phyloP scores from a whole-genome alignment of 2,329 filamentous ascomycete species.

The Penicillium oxalicum region DNA sequence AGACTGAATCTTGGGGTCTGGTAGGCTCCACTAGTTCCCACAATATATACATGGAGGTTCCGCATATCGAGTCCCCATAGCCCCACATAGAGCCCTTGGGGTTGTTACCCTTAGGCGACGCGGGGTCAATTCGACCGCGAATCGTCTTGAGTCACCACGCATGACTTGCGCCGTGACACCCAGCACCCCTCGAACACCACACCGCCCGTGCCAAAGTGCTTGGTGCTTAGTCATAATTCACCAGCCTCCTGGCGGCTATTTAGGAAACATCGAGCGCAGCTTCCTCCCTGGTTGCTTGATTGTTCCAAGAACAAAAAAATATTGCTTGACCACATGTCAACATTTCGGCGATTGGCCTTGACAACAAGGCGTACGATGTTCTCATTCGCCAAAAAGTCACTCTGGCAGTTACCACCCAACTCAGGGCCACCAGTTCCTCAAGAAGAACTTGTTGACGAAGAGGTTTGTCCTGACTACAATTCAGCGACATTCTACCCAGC shows the following conservation, averaged over 20 bases:
- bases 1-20: no score
- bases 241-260: neutral
- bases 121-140: no score
- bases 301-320: neutral
- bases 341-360: conserved; percentile 5
- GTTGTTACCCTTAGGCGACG: no score
- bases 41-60: no score
- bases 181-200: no score
- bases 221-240: no score
- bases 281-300: neutral
- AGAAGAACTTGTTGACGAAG: conserved; percentile 34
- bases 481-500: conserved; percentile 37
- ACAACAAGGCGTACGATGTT: conserved; percentile 11
- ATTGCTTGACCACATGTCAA: conserved; percentile 5
- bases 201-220: no score
- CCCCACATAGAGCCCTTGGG: no score
- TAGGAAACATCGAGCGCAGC: neutral
- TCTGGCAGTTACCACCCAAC: conserved; percentile 10
- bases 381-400: conserved; percentile 12
- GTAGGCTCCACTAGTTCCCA: no score
- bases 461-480: conserved; percentile 33
- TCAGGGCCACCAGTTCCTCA: conserved; percentile 1
- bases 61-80: no score
- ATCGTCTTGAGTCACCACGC: no score
- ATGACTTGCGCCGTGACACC: no score